Evolutionary conservation across 208 protist genomes (phyloP).

Genomic region (Acanthamoeba sp.): DNA sequence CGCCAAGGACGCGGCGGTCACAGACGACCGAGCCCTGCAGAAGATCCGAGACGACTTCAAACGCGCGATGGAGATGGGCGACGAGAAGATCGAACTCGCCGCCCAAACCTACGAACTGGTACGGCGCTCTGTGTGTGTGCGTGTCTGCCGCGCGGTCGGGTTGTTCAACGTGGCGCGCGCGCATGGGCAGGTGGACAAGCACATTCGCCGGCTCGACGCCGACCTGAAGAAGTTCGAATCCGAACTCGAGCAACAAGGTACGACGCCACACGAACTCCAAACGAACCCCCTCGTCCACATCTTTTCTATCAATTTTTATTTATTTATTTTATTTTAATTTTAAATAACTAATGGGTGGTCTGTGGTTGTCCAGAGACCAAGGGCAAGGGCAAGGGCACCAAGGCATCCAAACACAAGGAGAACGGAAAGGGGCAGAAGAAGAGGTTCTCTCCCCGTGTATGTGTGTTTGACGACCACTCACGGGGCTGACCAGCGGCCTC

Average conservation of each 20-base stretch:
- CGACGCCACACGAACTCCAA: too few relatives aligned
- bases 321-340: too few relatives aligned
- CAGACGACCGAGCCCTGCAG: constrained; percentile 35
- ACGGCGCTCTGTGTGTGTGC: not conserved
- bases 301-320: too few relatives aligned
- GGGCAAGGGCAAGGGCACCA: constrained; percentile 63
- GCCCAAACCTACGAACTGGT: constrained; percentile 85
- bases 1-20: constrained; percentile 32
- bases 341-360: not conserved
- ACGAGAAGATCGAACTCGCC: constrained; percentile 83
- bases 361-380: not conserved
- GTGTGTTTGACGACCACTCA: too few relatives aligned
- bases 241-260: constrained; percentile 75
- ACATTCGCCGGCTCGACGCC: constrained; percentile 86
- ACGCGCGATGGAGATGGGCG: constrained; percentile 73
- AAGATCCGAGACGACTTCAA: constrained; percentile 79
- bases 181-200: constrained; percentile 83
- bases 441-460: constrained; percentile 43
- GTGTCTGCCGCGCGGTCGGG: too few relatives aligned
- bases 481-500: not conserved
- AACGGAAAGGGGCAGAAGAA: constrained; percentile 15
- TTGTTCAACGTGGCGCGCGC: not conserved
- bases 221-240: constrained; percentile 87
- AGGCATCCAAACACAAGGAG: constrained; percentile 39
- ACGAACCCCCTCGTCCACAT: too few relatives aligned